Conservation (phyloP, 2,329 filamentous ascomycete genomes). For the Madurella mycetomatis region DNA sequence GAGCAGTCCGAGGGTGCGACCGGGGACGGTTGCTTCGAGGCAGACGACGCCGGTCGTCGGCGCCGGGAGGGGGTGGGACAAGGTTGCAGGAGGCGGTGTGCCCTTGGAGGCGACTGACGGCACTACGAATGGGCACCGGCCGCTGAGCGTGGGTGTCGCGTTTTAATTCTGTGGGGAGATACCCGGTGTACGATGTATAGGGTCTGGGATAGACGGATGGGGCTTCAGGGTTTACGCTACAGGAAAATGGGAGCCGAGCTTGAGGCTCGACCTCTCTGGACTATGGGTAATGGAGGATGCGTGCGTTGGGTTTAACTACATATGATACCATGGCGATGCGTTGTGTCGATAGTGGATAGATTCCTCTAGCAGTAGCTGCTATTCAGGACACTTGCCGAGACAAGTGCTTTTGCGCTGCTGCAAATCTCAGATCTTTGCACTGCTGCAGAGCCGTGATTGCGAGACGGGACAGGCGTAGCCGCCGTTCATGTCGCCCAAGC, state of each 20-base stretch:
- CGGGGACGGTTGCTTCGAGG: slow-evolving; percentile 36
- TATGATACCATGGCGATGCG: neutral
- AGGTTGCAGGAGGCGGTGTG: slow-evolving; percentile 4
- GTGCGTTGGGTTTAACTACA: neutral
- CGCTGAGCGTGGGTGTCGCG: slow-evolving; percentile 45
- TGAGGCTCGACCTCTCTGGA: neutral
- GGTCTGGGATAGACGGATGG: neutral
- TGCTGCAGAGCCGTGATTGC: no score
- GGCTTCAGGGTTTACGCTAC: neutral
- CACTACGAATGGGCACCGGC: slow-evolving; percentile 26
- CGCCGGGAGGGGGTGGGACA: slow-evolving; percentile 8
- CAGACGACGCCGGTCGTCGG: slow-evolving; percentile 30
- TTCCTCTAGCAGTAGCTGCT: neutral
- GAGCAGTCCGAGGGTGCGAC: slow-evolving; percentile 39
- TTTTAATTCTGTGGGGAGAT: slow-evolving; percentile 26
- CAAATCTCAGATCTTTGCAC: no score
- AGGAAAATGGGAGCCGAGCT: neutral
- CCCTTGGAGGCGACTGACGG: slow-evolving; percentile 2
- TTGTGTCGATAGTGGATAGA: neutral
- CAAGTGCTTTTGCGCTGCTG: neutral
- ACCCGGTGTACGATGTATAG: neutral
- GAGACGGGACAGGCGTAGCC: no score
- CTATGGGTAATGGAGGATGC: neutral
- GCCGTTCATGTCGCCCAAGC: no score
- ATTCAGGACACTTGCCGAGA: neutral